These are phyloP conservation scores for Fusarium humuli DNA, from an alignment of 2,329 filamentous ascomycete genomes.

Conservation along the genomic window DNA sequence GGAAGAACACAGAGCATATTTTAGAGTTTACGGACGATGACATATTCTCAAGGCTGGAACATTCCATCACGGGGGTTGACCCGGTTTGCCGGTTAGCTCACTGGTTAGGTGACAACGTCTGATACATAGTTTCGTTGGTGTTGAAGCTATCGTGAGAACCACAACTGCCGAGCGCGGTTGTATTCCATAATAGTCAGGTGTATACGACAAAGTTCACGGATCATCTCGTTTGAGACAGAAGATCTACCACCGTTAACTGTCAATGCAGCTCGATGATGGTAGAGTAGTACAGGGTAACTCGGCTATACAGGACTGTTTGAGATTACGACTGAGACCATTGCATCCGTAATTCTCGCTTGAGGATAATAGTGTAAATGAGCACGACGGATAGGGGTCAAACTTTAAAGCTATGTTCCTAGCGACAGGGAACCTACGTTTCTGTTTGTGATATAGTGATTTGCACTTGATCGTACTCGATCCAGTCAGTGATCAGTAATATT, in stretches of 20 bases:
- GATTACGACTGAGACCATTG: neutral
- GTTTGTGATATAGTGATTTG: neutral
- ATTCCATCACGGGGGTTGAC: neutral
- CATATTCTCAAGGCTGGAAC: neutral
- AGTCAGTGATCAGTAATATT: neutral
- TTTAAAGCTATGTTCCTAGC: neutral
- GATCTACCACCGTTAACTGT: neutral
- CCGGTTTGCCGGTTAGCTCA: neutral
- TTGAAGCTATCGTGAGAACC: neutral
- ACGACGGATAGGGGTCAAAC: neutral
- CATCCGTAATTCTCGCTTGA: neutral
- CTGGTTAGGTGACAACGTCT: neutral
- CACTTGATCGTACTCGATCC: neutral
- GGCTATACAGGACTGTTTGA: neutral
- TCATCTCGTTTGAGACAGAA: neutral
- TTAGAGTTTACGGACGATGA: conserved; percentile 2
- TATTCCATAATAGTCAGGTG: neutral
- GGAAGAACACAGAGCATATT: neutral
- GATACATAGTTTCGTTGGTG: neutral
- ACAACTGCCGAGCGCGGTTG: conserved; percentile 18
- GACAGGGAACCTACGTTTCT: neutral
- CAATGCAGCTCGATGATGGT: neutral
- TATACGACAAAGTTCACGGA: neutral
- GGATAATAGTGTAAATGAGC: neutral
- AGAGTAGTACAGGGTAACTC: conserved; percentile 12